Conservation (phyloP, 2,329 filamentous ascomycete genomes). For the Hansfordia pulvinata region DNA sequence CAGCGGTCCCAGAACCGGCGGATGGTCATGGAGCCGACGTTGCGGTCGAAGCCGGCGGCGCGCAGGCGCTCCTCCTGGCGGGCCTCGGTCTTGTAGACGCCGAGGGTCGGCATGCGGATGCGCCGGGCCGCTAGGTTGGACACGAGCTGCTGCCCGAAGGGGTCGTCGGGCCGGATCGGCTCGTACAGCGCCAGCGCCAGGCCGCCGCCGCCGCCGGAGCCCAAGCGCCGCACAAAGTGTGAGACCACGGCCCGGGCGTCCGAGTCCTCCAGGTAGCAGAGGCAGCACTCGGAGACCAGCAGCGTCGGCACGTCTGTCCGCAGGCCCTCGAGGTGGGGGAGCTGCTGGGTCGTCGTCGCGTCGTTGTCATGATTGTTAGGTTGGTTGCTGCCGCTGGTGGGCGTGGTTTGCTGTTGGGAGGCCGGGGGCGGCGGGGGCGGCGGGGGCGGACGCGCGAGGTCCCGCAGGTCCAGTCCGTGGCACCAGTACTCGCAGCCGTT, state of each 20-base stretch:
- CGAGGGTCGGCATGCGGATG: conserved; percentile 74
- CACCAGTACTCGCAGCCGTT: conserved; percentile 32
- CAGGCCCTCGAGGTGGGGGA: conserved; percentile 25
- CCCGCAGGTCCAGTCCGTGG: conserved; percentile 59
- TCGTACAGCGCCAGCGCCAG: conserved; percentile 69
- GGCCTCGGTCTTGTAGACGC: conserved; percentile 51
- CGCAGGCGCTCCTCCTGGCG: conserved; percentile 57
- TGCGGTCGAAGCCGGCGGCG: conserved; percentile 47
- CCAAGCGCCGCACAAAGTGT: conserved; percentile 44
- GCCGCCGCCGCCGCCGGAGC: too few relatives aligned
- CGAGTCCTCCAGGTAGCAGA: conserved; percentile 67
- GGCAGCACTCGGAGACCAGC: conserved; percentile 86
- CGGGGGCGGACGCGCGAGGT: too few relatives aligned
- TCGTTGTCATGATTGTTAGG: too few relatives aligned
- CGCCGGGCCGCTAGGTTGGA: conserved; percentile 72
- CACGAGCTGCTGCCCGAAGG: conserved; percentile 88
- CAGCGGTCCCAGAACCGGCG: conserved; percentile 61
- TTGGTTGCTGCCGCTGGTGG: too few relatives aligned
- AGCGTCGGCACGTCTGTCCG: conserved; percentile 58
- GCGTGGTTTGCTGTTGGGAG: too few relatives aligned
- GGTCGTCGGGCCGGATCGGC: conserved; percentile 68
- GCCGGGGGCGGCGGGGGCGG: too few relatives aligned
- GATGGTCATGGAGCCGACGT: conserved; percentile 29
- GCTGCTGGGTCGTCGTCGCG: conserved; percentile 8
- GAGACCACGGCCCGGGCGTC: conserved; percentile 51